Conservation (phyloP, 257 asterid species). For the Lycium barbarum region DNA sequence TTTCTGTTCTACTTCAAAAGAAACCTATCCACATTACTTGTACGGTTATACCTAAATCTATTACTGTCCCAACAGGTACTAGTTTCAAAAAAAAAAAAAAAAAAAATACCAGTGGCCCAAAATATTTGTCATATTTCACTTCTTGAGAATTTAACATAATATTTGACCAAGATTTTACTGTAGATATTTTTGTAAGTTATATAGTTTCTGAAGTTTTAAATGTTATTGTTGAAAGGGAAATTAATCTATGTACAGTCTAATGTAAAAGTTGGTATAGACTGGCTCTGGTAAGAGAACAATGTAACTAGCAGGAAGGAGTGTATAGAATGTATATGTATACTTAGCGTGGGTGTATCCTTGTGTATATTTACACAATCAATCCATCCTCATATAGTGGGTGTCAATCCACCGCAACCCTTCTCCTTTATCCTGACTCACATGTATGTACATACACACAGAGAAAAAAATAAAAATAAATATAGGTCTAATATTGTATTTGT, state of each 20-base stretch:
- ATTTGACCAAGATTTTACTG: slow-evolving; percentile 17
- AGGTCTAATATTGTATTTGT: slow-evolving; percentile 17
- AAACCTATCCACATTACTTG: not conserved
- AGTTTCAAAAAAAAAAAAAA: too few relatives aligned
- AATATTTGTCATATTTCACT: slow-evolving; percentile 15
- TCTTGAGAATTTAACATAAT: slow-evolving; percentile 10
- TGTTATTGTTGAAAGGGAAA: not conserved
- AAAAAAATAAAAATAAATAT: not conserved
- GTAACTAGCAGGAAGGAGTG: not conserved
- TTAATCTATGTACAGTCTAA: not conserved
- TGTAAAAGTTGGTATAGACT: not conserved
- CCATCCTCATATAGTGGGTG: slow-evolving; percentile 21
- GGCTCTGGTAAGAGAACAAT: not conserved
- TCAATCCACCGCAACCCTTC: not conserved
- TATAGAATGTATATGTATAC: not conserved
- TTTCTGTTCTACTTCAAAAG: not conserved
- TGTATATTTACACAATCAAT: not conserved
- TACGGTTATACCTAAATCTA: not conserved
- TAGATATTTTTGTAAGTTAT: not conserved
- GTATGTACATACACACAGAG: not conserved
- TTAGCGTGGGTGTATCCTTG: not conserved
- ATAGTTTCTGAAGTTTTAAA: not conserved
- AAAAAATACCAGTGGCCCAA: not conserved
- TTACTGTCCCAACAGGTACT: not conserved
- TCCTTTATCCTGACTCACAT: slow-evolving; percentile 2